Conservation (phyloP, 2,329 filamentous ascomycete species). For the Trichophyton schoenleinii region DNA sequence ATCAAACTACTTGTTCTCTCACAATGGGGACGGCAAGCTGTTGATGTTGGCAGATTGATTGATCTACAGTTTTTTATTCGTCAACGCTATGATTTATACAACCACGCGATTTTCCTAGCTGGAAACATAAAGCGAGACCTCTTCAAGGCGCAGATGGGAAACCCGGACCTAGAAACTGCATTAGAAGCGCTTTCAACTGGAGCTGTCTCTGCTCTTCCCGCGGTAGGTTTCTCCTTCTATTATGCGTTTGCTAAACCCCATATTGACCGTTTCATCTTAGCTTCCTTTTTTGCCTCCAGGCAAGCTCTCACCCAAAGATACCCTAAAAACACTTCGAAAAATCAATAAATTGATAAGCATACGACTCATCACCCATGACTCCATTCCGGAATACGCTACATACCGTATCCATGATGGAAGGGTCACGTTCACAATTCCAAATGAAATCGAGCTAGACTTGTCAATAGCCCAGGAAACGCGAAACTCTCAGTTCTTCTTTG, state of each 20-base stretch:
- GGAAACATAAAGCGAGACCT: conserved; percentile 63
- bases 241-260: neutral
- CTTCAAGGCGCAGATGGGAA: conserved; percentile 61
- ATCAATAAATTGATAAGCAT: conserved; percentile 74
- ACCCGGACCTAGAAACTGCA: conserved; percentile 83
- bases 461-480: conserved; percentile 79
- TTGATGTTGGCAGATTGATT: conserved; percentile 73
- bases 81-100: conserved; percentile 48
- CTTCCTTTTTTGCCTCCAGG: conserved; percentile 66
- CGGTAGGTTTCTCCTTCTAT: conserved; percentile 39
- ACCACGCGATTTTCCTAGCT: conserved; percentile 48
- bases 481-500: conserved; percentile 78
- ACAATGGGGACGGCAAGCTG: conserved; percentile 73
- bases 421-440: conserved; percentile 69
- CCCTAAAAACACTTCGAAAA: conserved; percentile 62
- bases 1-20: conserved; percentile 84
- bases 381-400: conserved; percentile 65
- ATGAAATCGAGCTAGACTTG: conserved; percentile 87
- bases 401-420: conserved; percentile 76
- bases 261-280: conserved; percentile 25
- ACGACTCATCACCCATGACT: conserved; percentile 73
- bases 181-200: conserved; percentile 72
- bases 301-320: conserved; percentile 56
- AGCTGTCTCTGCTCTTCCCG: conserved; percentile 63
- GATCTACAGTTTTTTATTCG: conserved; percentile 69